Evolutionary conservation across 2,329 filamentous ascomycete genomes (phyloP).

Genomic region (Cordyceps fumosorosea): DNA sequence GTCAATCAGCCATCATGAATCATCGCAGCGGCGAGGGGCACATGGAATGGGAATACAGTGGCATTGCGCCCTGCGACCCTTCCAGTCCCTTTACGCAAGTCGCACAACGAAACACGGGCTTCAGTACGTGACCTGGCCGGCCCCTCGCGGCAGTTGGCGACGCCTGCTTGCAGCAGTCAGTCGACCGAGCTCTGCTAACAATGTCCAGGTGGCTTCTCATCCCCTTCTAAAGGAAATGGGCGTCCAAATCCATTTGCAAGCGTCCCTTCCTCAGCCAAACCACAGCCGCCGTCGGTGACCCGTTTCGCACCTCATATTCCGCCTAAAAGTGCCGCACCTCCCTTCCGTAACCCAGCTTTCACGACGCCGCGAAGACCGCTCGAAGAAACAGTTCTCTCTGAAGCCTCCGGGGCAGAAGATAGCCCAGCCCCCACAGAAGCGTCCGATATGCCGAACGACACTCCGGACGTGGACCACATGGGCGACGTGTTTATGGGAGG

Average conservation of each 20-base stretch:
- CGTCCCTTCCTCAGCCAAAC: slow-evolving; percentile 34
- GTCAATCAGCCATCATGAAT: slow-evolving; percentile 34
- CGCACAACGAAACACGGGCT: slow-evolving; percentile 33
- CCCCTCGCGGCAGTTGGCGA: not conserved
- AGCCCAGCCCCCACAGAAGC: slow-evolving; percentile 54
- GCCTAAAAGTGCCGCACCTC: slow-evolving; percentile 37
- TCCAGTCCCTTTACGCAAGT: slow-evolving; percentile 56
- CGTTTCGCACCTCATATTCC: slow-evolving; percentile 40
- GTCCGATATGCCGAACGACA: slow-evolving; percentile 47
- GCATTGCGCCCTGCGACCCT: slow-evolving; percentile 49
- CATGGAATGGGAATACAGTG: slow-evolving; percentile 63
- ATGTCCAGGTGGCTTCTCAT: slow-evolving; percentile 23
- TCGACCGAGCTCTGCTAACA: slow-evolving; percentile 17
- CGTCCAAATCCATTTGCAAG: slow-evolving; percentile 31
- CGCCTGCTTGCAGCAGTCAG: not conserved
- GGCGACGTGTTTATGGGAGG: slow-evolving; percentile 33
- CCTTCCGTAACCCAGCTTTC: slow-evolving; percentile 58
- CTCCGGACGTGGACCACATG: slow-evolving; percentile 43
- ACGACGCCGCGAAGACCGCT: slow-evolving; percentile 55
- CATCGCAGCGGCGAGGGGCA: slow-evolving; percentile 51
- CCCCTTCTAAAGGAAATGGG: slow-evolving; percentile 30
- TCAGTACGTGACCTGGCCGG: slow-evolving; percentile 29
- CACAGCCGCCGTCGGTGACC: slow-evolving; percentile 34
- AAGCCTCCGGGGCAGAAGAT: slow-evolving; percentile 51
- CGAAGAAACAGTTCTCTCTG: slow-evolving; percentile 47